phyloP scores from a whole-genome alignment of 768 basidiomycete genomes.

The Stropharia rugosoannulata region DNA sequence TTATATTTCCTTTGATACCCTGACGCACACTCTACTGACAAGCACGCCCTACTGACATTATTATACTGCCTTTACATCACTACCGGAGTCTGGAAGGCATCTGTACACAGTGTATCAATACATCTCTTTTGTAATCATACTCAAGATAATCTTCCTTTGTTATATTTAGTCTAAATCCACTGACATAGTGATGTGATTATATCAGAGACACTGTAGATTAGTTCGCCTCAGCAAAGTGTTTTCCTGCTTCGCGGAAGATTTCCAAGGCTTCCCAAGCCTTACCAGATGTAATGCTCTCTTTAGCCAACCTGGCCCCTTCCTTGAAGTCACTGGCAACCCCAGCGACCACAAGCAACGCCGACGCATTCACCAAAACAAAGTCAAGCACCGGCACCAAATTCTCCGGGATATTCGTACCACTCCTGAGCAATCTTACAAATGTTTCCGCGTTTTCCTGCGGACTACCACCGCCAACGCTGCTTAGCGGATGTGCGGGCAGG shows the following conservation, averaged over 20 bases:
- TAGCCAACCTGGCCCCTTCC: constrained; percentile 70
- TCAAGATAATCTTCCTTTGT: too few relatives aligned
- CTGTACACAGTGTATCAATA: too few relatives aligned
- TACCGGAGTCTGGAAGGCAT: too few relatives aligned
- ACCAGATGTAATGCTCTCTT: constrained; percentile 57
- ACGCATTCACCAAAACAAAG: constrained; percentile 89
- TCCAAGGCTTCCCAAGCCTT: constrained; percentile 59
- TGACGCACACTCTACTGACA: too few relatives aligned
- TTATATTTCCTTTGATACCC: too few relatives aligned
- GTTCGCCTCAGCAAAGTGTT: constrained; percentile 21
- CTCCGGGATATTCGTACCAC: constrained; percentile 54
- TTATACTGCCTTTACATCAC: too few relatives aligned
- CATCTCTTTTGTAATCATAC: too few relatives aligned
- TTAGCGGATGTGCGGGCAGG: constrained; percentile 65
- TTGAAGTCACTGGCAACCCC: constrained; percentile 69
- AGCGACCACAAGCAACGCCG: constrained; percentile 84
- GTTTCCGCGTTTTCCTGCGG: constrained; percentile 80
- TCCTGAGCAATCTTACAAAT: constrained; percentile 62
- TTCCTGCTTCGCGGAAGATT: constrained; percentile 46
- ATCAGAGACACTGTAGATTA: not conserved
- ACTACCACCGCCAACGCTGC: constrained; percentile 67
- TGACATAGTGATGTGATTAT: too few relatives aligned
- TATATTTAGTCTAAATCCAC: too few relatives aligned
- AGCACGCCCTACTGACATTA: too few relatives aligned
- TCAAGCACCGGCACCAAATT: constrained; percentile 66